Base-by-base conservation (phyloP, 176 grass and related monocot species). In the Aegilops umbellulata region DNA sequence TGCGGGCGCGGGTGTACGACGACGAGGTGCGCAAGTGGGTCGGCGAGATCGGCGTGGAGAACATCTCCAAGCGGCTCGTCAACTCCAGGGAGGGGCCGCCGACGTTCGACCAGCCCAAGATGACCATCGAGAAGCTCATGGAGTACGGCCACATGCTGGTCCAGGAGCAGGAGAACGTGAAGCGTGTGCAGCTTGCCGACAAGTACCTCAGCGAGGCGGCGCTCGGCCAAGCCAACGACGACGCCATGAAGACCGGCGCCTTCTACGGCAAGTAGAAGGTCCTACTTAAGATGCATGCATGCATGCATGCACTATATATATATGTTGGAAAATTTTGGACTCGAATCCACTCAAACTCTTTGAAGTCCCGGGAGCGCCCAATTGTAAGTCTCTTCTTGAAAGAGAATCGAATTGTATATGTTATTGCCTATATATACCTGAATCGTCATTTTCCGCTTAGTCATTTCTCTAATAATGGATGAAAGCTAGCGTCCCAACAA, bases 21-120 rank as follows among this genome's bases (percentile, higher is more conserved):
- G 95, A 97, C 42, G 95, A 94, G 88, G 95, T 97, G 84, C 89
- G 88, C 61, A 86, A 86, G 79, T 97, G 95, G 95, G 77, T 97
- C 1, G 2, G 62, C 0, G 88, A 71, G 0, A 41, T 60, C 2
- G 95, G 95, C 4, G 47, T 97, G 7, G 90, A 93, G 26, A 88
- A 62, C 76, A 77, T 97, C 7, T 85, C 84, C 7, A 93, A 69
- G 79, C 81, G 22, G 65, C 86, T 97, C 35, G 95, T 97, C 62
- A 97, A 97, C 92, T 97, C 95, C 1, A n/a, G 32, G 12, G 95
- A 97, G 3, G 95, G 92, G 0, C 92, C 95, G 4, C 95, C 95
- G 1, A 76, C 62, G n/a, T 97, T 97, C 61, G 62, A 91, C 34
- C 90, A 97, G 90, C 95, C 95, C 9, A 69, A 29, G 78, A 97